These are phyloP conservation scores for Fusarium nodosum DNA, from an alignment of 2,329 filamentous ascomycete species.

Conservation along the genomic window DNA sequence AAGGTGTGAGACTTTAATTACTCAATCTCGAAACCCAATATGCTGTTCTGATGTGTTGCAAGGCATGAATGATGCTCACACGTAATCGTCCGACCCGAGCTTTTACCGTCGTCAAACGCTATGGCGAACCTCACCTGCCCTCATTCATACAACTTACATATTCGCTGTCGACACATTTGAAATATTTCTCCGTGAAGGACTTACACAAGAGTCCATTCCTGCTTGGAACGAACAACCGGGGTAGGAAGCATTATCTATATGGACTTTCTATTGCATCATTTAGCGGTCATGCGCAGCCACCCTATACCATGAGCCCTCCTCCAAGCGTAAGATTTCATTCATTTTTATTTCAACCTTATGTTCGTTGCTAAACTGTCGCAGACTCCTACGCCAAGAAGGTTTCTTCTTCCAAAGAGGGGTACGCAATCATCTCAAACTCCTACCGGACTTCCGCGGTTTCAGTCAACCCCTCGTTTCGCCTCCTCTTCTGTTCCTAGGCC, in stretches of 20 bases:
- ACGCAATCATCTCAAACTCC: constrained; percentile 53
- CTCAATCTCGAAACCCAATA: not conserved
- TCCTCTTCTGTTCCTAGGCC: constrained; percentile 51
- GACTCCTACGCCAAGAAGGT: constrained; percentile 58
- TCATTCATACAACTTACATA: not conserved
- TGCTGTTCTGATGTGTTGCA: not conserved
- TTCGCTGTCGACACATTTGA: not conserved
- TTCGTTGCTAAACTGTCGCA: constrained; percentile 34
- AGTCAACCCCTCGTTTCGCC: constrained; percentile 58
- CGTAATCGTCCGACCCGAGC: constrained; percentile 17
- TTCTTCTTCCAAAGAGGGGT: constrained; percentile 55
- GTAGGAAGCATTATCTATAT: constrained; percentile 5
- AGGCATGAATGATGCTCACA: not conserved
- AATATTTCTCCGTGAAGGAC: not conserved
- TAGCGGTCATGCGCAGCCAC: constrained; percentile 37
- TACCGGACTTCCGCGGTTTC: constrained; percentile 52
- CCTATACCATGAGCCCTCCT: constrained; percentile 48
- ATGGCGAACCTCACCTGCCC: constrained; percentile 32
- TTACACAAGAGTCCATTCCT: not conserved
- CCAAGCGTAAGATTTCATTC: constrained; percentile 43
- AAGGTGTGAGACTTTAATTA: not conserved
- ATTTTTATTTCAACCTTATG: not conserved
- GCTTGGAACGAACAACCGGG: not conserved
- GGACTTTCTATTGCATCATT: constrained; percentile 8
- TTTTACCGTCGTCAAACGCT: constrained; percentile 31